Evolutionary conservation across 192 early-diverging fungal genomes (phyloP).

Genomic region (Rhizoclosmatium globosum): DNA sequence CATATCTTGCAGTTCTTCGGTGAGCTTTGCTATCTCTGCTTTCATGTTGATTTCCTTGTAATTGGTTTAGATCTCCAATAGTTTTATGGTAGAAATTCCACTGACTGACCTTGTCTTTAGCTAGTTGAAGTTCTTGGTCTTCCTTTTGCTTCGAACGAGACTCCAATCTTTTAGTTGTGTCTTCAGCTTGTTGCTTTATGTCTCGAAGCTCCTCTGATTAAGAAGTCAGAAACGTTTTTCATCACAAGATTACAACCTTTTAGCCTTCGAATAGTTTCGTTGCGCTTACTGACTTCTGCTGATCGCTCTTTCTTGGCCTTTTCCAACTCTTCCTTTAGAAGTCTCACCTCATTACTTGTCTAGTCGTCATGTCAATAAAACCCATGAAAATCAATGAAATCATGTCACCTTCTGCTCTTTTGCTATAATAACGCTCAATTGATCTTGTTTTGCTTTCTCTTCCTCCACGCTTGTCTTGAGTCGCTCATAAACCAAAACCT

Average conservation of each 20-base stretch:
- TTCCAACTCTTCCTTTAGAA: conserved; percentile 57
- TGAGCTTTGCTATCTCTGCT: conserved; percentile 46
- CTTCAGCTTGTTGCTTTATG: conserved; percentile 68
- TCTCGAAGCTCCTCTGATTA: conserved; percentile 59
- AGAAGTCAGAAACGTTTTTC: not conserved
- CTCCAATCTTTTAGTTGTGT: conserved; percentile 64
- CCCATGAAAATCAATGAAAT: conserved; percentile 20
- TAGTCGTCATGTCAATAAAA: conserved; percentile 4
- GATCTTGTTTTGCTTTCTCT: conserved; percentile 60
- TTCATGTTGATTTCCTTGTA: conserved; percentile 48
- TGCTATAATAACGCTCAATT: conserved; percentile 59
- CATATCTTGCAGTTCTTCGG: conserved; percentile 39
- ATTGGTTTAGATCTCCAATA: not conserved
- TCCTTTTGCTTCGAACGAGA: conserved; percentile 64
- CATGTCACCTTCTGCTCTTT: conserved; percentile 62
- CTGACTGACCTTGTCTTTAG: conserved; percentile 56
- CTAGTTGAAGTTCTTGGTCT: conserved; percentile 57
- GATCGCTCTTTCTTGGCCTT: conserved; percentile 59
- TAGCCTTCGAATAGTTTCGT: conserved; percentile 62
- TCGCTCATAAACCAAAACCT: conserved; percentile 60
- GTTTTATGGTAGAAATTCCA: not conserved
- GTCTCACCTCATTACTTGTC: conserved; percentile 56
- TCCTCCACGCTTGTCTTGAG: conserved; percentile 62
- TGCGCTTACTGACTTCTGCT: conserved; percentile 60
- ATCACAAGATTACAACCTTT: too few species aligned